A percentile compares a stretch with the other conserved stretches of the same genome.
These are phyloP conservation scores for Phytophthora boehmeriae DNA, from an alignment of 352 stramenopile genomes.

Conservation along the genomic window DNA sequence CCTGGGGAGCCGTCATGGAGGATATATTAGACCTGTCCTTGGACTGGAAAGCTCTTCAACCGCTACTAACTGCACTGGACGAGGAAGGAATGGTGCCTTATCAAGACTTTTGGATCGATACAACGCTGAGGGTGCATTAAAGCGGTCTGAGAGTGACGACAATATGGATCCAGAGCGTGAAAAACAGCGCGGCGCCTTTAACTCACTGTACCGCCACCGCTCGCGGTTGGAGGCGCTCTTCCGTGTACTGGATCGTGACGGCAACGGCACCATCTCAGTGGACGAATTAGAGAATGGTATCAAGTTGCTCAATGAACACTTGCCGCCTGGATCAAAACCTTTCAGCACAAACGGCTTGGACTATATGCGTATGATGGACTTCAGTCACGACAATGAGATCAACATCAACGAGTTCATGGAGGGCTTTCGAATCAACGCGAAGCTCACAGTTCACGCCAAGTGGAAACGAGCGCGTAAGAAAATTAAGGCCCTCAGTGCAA, in stretches of 20 bases:
- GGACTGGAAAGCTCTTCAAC: conserved; percentile 79
- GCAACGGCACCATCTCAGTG: conserved; percentile 83
- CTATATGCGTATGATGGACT: conserved; percentile 89
- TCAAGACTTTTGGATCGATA: conserved; percentile 79
- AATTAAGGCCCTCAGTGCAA: conserved; percentile 83
- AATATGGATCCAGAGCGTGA: conserved; percentile 46
- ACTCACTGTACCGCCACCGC: conserved; percentile 83
- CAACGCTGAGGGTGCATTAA: conserved; percentile 56
- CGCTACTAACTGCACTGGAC: conserved; percentile 74
- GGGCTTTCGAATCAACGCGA: conserved; percentile 87
- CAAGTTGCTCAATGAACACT: conserved; percentile 79
- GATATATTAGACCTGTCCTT: conserved; percentile 80
- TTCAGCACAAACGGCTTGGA: conserved; percentile 76
- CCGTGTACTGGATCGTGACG: conserved; percentile 78
- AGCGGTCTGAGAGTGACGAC: conserved; percentile 24
- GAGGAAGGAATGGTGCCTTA: conserved; percentile 74
- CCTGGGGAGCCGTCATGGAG: conserved; percentile 77
- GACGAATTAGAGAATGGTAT: conserved; percentile 85
- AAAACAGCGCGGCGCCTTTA: conserved; percentile 74
- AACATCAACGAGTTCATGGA: conserved; percentile 93
- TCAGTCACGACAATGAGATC: conserved; percentile 86
- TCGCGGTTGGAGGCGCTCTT: conserved; percentile 86
- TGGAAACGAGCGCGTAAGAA: conserved; percentile 89
- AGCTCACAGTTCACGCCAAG: conserved; percentile 85
- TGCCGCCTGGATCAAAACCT: conserved; percentile 67